phyloP scores from a whole-genome alignment of 768 basidiomycete genomes.

The Mycena filopes region DNA sequence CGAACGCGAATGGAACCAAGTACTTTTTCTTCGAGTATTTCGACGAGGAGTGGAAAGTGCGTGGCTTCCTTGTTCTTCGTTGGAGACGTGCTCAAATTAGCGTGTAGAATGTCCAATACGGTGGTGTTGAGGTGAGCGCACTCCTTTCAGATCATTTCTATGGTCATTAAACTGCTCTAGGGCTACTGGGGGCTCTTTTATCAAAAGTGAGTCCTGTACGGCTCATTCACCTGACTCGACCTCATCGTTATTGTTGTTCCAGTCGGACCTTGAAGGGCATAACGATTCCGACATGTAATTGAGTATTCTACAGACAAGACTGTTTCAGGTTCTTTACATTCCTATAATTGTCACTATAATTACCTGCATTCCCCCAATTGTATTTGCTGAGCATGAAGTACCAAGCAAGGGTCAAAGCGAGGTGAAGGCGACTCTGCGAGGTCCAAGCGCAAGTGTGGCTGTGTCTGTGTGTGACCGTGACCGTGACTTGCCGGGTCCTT shows the following conservation, averaged over 20 bases:
- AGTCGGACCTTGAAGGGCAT: constrained; percentile 80
- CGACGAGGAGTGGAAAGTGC: constrained; percentile 86
- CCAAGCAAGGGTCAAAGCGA: neutral
- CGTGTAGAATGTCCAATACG: constrained; percentile 65
- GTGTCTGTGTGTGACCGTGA: neutral
- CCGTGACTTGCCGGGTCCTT: neutral
- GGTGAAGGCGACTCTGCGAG: no score
- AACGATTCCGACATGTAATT: constrained; percentile 69
- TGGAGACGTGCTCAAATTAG: constrained; percentile 10
- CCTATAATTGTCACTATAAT: no score
- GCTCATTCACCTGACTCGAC: no score
- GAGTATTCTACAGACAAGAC: neutral
- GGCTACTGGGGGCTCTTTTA: constrained; percentile 78
- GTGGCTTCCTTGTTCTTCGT: constrained; percentile 27
- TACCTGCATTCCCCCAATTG: no score
- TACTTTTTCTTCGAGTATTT: constrained; percentile 83
- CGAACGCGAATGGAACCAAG: constrained; percentile 81
- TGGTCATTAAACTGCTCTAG: constrained; percentile 25
- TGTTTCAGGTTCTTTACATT: no score
- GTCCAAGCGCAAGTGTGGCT: no score
- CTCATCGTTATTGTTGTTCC: no score
- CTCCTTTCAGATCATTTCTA: no score
- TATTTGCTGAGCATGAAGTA: no score
- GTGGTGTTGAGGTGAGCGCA: constrained; percentile 45
- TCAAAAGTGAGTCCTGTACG: constrained; percentile 54